Evolutionary conservation across 306 rosid genomes (phyloP).

Genomic region (Cucurbita maxima): DNA sequence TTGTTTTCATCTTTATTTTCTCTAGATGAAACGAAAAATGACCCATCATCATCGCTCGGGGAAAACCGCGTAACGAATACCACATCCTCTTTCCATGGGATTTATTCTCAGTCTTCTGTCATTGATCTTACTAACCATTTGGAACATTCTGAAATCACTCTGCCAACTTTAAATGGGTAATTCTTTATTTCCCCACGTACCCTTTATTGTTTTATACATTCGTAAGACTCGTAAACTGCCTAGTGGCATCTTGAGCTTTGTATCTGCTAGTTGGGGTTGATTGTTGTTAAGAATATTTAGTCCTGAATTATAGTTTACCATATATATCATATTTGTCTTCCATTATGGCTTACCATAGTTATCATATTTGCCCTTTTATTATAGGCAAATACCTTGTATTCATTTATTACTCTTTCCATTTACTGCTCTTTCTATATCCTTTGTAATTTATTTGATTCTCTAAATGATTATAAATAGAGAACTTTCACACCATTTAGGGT

Average conservation of each 20-base stretch:
- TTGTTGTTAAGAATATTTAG: background rate
- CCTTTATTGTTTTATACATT: background rate
- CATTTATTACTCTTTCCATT: too few species aligned
- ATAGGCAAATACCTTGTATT: too few species aligned
- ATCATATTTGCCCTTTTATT: too few species aligned
- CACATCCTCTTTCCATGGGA: background rate
- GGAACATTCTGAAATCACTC: slow-evolving; percentile 49
- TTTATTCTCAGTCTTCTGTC: slow-evolving; percentile 22
- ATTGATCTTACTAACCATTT: slow-evolving; percentile 67
- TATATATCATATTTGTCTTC: too few species aligned
- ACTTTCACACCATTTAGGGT: too few species aligned
- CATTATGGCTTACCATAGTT: too few species aligned
- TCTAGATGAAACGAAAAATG: slow-evolving; percentile 12
- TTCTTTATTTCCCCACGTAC: background rate
- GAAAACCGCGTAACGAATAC: slow-evolving; percentile 9
- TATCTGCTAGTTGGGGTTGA: background rate
- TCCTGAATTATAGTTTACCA: too few species aligned
- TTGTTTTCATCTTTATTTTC: slow-evolving; percentile 35
- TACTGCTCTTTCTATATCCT: too few species aligned
- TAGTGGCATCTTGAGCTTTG: background rate
- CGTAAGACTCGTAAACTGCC: background rate
- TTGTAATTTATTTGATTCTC: too few species aligned
- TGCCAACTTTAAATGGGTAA: slow-evolving; percentile 91
- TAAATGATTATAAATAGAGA: too few species aligned
- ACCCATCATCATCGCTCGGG: slow-evolving; percentile 9